These are phyloP conservation scores for Fibroporia radiculosa DNA, from an alignment of 768 basidiomycete species.

Conservation along the genomic window DNA sequence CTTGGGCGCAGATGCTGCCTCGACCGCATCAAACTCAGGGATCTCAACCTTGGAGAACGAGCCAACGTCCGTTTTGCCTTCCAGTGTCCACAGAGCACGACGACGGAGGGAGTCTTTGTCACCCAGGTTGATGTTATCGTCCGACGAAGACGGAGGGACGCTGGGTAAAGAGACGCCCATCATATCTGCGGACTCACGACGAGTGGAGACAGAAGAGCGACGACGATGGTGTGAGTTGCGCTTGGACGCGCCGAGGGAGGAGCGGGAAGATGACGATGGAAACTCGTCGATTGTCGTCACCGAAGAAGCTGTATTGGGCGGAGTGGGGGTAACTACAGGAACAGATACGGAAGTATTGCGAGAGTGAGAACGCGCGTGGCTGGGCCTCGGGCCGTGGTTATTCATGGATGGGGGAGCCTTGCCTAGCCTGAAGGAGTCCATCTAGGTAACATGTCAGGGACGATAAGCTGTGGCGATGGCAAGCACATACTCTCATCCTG, in stretches of 20 bases:
- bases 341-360: conserved; percentile 47
- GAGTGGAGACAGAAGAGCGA: conserved; percentile 82
- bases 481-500: conserved; percentile 32
- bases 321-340: conserved; percentile 27
- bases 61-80: conserved; percentile 66
- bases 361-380: conserved; percentile 64
- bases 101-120: conserved; percentile 76
- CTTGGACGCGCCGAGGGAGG: conserved; percentile 29
- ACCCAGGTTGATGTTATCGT: conserved; percentile 61
- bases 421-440: conserved; percentile 71
- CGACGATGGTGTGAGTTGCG: conserved; percentile 80
- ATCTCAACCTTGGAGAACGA: conserved; percentile 76
- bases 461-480: conserved; percentile 4
- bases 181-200: conserved; percentile 83
- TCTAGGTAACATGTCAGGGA: conserved; percentile 29
- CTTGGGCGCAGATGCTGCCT: conserved; percentile 44
- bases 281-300: conserved; percentile 31
- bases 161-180: conserved; percentile 74
- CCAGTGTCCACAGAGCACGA: conserved; percentile 78
- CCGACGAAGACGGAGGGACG: conserved; percentile 49
- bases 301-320: conserved; percentile 18
- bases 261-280: conserved; percentile 25
- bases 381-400: conserved; percentile 32
- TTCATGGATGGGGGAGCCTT: conserved; percentile 26
- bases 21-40: conserved; percentile 62